These are phyloP conservation scores for Plantago coronopus DNA, from an alignment of 305 asterid genomes.

Conservation along the genomic window DNA sequence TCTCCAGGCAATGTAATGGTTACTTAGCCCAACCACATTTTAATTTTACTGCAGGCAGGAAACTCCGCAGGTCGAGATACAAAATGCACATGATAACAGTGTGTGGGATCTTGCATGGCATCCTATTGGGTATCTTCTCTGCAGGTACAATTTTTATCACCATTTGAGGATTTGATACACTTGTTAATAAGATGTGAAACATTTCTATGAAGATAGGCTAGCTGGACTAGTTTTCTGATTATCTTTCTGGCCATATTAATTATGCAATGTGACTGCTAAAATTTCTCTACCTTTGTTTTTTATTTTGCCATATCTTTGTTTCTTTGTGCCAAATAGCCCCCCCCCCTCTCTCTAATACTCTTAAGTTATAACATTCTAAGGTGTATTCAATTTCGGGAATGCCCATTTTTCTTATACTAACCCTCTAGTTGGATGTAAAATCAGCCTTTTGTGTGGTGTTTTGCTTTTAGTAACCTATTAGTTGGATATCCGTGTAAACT, in stretches of 20 bases:
- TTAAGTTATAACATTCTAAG: no score
- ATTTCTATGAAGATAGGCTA: background rate
- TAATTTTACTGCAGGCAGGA: constrained; percentile 68
- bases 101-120: constrained; percentile 99
- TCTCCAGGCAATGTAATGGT: background rate
- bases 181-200: background rate
- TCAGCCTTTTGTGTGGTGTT: no score
- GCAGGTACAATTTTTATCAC: constrained; percentile 51
- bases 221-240: background rate
- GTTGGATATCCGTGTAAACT: background rate
- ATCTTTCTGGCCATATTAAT: background rate
- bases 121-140: constrained; percentile 93
- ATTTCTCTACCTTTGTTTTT: no score
- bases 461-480: background rate
- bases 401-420: no score
- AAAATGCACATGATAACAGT: constrained; percentile 90
- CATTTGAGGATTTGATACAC: background rate
- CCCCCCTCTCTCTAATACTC: no score
- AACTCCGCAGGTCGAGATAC: constrained; percentile 88
- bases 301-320: no score
- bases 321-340: no score
- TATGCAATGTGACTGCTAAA: background rate
- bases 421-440: no score
- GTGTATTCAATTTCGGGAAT: no score
- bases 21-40: constrained; percentile 24